Base-by-base conservation (phyloP, 441 rosid genomes). In the Dalechampia spathulata region DNA sequence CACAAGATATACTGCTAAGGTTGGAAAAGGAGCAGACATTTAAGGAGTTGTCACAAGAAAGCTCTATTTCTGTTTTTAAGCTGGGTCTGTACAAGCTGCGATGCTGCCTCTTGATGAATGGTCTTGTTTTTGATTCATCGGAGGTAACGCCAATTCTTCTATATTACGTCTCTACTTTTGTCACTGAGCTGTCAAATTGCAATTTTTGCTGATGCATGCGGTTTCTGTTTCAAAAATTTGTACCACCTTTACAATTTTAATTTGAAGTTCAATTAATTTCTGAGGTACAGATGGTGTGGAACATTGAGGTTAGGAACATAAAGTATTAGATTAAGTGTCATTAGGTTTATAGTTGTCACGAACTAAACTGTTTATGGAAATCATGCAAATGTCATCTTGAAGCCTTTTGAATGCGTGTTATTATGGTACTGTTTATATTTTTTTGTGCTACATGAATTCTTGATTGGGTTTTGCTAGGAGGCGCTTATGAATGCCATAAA, bases 401-500 rank as follows among this genome's bases (percentile, higher is more conserved):
- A n/a, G n/a, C 36, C 48, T 37, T 49, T 22, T 49, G 12, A 32
- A 10, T 30, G 11, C 19, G 49, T 27, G 54, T 7, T 23, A 28
- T 26, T 56, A 16, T 55, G 8, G 46, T 27, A 21, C 37, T 21
- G 30, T 27, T 57, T 9, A 30, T 32, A 34, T 60, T 43, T 13
- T n/a, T 3, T 14, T 10, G 3, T 44, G 22, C 20, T 11, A 10
- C 38, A 22, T 25, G 40, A 17, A 8, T 25, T 34, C 23, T 36
- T 28, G 27, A 13, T 27, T 44, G 11, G 9, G 41, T 57, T 46
- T 56, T 28, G 58, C 54, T 82, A 90, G 98, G 99, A 88, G 72
- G 82, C 90, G 60, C 92, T 94, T 60, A 66, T 83, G 73, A 90
- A 63, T 77, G 96, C 98, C 65, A 88, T 94, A 90, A 94, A 88